Conservation (phyloP, 23 red algal species). For the Pyropia haitanensis region DNA sequence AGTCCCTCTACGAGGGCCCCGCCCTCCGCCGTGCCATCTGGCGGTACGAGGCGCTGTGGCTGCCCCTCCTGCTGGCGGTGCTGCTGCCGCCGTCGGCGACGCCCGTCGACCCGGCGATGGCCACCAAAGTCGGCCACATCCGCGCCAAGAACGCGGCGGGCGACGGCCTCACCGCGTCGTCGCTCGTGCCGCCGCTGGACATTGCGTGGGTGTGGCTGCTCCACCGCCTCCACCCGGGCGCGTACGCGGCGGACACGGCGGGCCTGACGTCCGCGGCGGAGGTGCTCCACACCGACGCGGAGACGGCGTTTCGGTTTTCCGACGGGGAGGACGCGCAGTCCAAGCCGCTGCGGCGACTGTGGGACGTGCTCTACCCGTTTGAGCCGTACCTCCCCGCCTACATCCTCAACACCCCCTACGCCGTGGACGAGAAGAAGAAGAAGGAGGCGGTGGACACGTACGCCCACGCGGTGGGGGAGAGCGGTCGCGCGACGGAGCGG, state of each 20-base stretch:
- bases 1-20: conserved; percentile 51
- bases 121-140: conserved; percentile 36
- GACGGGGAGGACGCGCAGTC: conserved; percentile 67
- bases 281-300: neutral
- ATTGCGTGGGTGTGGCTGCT: conserved; percentile 70
- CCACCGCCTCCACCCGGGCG: conserved; percentile 47
- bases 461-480: conserved; percentile 17
- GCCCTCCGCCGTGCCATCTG: conserved; percentile 48
- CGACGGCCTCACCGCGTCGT: conserved; percentile 20
- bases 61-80: conserved; percentile 43
- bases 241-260: conserved; percentile 29
- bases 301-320: conserved; percentile 48
- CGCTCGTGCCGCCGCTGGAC: conserved; percentile 42
- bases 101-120: conserved; percentile 8
- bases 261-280: conserved; percentile 15
- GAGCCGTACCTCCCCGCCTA: conserved; percentile 49
- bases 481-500: conserved; percentile 28
- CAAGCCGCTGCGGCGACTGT: conserved; percentile 36
- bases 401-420: conserved; percentile 23
- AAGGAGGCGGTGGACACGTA: conserved; percentile 35
- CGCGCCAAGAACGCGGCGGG: conserved; percentile 48
- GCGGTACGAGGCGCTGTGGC: conserved; percentile 66
- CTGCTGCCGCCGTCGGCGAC: conserved; percentile 9
- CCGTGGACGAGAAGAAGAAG: conserved; percentile 22
- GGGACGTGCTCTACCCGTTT: conserved; percentile 54